phyloP scores from a whole-genome alignment of 371 early-diverging fungal genomes.

The Mortierella sp. region DNA sequence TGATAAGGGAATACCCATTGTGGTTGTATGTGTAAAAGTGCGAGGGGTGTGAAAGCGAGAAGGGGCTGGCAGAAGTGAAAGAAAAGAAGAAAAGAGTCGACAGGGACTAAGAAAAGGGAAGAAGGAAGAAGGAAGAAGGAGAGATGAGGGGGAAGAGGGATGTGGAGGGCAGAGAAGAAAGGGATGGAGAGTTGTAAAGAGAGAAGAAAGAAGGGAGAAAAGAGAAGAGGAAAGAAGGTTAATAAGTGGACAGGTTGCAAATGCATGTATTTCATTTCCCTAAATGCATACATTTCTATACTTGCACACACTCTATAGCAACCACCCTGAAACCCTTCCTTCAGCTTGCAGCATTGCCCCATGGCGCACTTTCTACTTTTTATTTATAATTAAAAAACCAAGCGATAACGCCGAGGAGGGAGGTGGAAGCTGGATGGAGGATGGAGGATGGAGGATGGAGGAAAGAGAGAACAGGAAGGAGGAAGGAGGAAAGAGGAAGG shows the following conservation, averaged over 20 bases:
- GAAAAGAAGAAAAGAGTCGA: neutral
- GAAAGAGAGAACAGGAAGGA: neutral
- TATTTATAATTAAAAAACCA: too few relatives aligned
- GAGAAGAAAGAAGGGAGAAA: neutral
- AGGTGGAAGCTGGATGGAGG: too few relatives aligned
- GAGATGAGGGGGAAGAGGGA: neutral
- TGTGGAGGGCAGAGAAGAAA: neutral
- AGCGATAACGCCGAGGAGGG: too few relatives aligned
- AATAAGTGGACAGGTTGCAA: neutral
- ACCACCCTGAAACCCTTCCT: too few relatives aligned
- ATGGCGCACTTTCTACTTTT: too few relatives aligned
- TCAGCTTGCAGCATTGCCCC: too few relatives aligned
- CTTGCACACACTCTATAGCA: neutral
- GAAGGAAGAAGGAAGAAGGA: neutral
- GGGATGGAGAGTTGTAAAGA: neutral
- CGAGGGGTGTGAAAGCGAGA: neutral
- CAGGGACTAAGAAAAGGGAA: neutral
- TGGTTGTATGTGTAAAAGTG: slow-evolving; percentile 9
- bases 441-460: neutral
- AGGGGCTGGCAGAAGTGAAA: neutral
- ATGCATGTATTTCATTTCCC: neutral
- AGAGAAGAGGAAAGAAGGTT: neutral
- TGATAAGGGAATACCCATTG: slow-evolving; percentile 52
- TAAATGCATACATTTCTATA: neutral
- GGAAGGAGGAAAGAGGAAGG: neutral